Base-by-base conservation (phyloP, 2,329 filamentous ascomycete genomes). In the Arthroderma sp. region DNA sequence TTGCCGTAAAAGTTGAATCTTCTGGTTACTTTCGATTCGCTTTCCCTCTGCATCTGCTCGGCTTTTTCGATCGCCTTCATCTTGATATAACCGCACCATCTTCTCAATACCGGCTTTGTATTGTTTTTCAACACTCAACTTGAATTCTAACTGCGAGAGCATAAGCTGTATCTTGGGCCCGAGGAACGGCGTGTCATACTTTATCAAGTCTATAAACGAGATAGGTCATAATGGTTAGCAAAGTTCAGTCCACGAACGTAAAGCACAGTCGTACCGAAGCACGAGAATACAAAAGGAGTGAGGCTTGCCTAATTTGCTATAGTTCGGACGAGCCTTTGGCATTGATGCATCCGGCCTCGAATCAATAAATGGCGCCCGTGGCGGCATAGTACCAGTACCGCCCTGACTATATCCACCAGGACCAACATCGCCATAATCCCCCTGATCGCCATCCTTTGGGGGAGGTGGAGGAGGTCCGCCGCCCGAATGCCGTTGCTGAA, bases 21-120 rank as follows among this genome's bases (percentile, higher is more conserved):
- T 98, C 65, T 96, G 89, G 63, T 88, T 94, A 68, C 89, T 96
- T 68, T 98, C 91, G 49, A 94, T 82, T 47, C 84, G 78, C 58
- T 86, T 80, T 41, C 82, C 85, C 55, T 94, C 87, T 36, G 91
- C 91, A 64, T 98, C 91, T 47, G 84, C 80, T 62, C 83, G 85
- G 68, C 89, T 96, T 72, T 94, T 95, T 55, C 88, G 81, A 61
- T 98, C 91, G 29, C 91, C 89, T 63, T 96, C 91, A 75, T 96
- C 91, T 61, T 91, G 81, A 61, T 98, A 98, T 32, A 98, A 73
- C 62, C 91, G 86, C 39, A 95, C 85, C 91, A 98, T 96, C 71
- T 98, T 98, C 66, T 98, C 91, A 55, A 98, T 91, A 50, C 91
- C 91, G 59, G 94, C 93, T 53, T 96, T 87, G 66, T 98, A 98